Percentiles rank a stretch among this genome's conserved stretches.
Conservation (phyloP, 2,329 filamentous ascomycete species). For the Dendrostoma leiphaemia region DNA sequence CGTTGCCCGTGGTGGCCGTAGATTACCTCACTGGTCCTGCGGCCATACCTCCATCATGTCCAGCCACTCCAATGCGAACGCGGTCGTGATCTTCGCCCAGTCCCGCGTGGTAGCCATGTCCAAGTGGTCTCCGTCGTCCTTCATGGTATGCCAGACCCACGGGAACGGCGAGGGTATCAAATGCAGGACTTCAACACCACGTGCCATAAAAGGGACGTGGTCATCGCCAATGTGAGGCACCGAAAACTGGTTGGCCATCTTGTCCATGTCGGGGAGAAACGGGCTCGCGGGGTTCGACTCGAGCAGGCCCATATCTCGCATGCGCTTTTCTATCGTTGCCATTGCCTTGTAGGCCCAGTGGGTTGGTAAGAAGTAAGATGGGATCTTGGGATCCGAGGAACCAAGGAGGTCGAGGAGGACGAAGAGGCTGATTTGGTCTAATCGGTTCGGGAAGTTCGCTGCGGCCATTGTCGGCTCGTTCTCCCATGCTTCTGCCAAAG, state of each 20-base stretch:
- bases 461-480: slow-evolving; percentile 62
- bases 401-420: slow-evolving; percentile 60
- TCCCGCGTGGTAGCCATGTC: slow-evolving; percentile 79
- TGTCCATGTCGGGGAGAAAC: slow-evolving; percentile 67
- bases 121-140: slow-evolving; percentile 81
- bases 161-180: slow-evolving; percentile 86
- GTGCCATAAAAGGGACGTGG: slow-evolving; percentile 83
- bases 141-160: slow-evolving; percentile 78
- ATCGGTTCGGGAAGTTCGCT: slow-evolving; percentile 71
- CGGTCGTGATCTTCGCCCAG: slow-evolving; percentile 81
- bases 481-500: slow-evolving; percentile 83
- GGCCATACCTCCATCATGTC: slow-evolving; percentile 51
- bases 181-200: slow-evolving; percentile 86
- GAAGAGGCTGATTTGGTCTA: slow-evolving; percentile 75
- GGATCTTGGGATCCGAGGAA: slow-evolving; percentile 52
- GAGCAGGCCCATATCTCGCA: slow-evolving; percentile 55
- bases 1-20: too few relatives aligned
- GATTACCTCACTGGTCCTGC: not conserved
- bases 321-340: slow-evolving; percentile 53
- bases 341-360: slow-evolving; percentile 69
- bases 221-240: slow-evolving; percentile 71
- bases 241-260: slow-evolving; percentile 46
- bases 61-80: slow-evolving; percentile 90
- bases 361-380: slow-evolving; percentile 63
- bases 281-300: slow-evolving; percentile 38